Evolutionary conservation across 2,329 filamentous ascomycete genomes (phyloP), one percentile per base, ranked within the genome.

Genomic region (Cladosporium sp.): DNA sequence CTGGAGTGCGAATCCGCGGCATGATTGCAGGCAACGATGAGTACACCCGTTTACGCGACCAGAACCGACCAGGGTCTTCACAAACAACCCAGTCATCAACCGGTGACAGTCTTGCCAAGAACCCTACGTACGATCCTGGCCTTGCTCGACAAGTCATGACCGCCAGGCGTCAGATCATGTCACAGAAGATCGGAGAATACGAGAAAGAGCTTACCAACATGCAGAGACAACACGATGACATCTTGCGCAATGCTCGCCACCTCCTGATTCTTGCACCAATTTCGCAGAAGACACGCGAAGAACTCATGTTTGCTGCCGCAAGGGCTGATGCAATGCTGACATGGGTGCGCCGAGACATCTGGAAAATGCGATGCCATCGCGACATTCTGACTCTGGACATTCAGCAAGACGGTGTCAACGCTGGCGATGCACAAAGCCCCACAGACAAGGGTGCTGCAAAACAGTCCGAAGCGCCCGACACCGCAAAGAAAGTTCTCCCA

Each of bases 331-430:
- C 89, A 3, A 90, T 92, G 65, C 72, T 98, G 53, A 95, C 93
- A 66, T 96, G 92, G 92, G 84, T 85, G n/a, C 80, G 92, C 53
- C 85, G 94, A 65, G 89, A 95, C 57, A 93, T 96, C 16, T 96
- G 91, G 89, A 86, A 84, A 48, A 80, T 92, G 60, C 92, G 83
- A 62, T 96, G 91, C 57, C 91, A 98, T 67, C 84, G 85, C 36
- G 92, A 96, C 60, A 91, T 97, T 53, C 72, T 98, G 16, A 75
- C 83, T 4, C 78, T 90, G 68, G 93, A 98, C 64, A 73, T 97
- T 7, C 86, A 92, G 49, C 88, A 95, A 58, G 91, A 95, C 51
- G 62, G 62, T n/a, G 55, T 62, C 29, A 58, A 53, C 30, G 57
- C 59, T 22, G 49, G 43, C 12, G 59, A 62, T 27, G 42, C 61